Evolutionary conservation across 116 monocot species (phyloP), one percentile per base, ranked within the genome.

Genomic region (Papilionanthe hybrid): DNA sequence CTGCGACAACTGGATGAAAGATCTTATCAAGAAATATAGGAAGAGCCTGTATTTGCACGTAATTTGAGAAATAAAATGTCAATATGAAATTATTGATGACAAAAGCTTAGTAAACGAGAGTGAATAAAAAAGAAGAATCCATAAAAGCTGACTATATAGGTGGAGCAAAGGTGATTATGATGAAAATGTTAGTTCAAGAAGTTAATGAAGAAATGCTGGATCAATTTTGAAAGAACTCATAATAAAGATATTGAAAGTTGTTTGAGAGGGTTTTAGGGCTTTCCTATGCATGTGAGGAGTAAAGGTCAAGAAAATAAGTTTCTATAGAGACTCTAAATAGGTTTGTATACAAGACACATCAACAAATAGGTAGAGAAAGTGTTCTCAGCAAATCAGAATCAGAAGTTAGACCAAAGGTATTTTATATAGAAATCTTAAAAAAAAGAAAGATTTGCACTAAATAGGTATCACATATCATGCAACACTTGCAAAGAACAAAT

Each of bases 1-100:
- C 82, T 72, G 92, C 95, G 48, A 92, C 86, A 79, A 92, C 55
- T 77, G 95, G 95, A 88, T 95, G 89, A 82, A 95, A 95, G 41
- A 95, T 92, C 82, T 89, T 95, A 75, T 95, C 95, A 37, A 95
- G 92, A 75, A 84, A 95, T 83, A 95, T 87, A 71, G 95, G 95
- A 67, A 95, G 92, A 27, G 95, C 95, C 95, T 94, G 90, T 72
- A 92, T 58, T 43, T 55, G 27, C 28, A 78, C 47, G 1, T 9
- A 43, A 47, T 49, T 49, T 32, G 19, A 75, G 0, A 80, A 66
- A 9, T 22, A n/a, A 20, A 42, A 47, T 65, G 20, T 60, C 55
- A 74, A 57, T 65, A 72, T 42, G 17, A 77, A 44, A 63, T 18
- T 56, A 23, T 68, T 28, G 1, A 18, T 50, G 53, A 60, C 23